Base-by-base conservation (phyloP, 768 basidiomycete species). In the Astraeus odoratus region DNA sequence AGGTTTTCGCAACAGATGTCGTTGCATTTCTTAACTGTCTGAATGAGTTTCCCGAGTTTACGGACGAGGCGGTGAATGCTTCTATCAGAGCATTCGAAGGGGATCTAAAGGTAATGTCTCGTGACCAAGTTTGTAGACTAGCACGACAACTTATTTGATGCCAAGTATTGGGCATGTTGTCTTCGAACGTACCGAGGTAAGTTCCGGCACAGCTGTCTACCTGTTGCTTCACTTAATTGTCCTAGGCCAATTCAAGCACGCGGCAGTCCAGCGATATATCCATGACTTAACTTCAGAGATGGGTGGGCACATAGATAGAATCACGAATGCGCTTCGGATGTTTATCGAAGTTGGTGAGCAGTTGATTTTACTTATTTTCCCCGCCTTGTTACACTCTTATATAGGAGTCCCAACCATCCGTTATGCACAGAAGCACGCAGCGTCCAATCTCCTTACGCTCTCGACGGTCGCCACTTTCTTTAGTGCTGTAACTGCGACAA, bases 391-490 rank as follows among this genome's bases (percentile, higher is more conserved):
- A 18, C 12, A 1, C 31, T 18, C 22, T 12, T 19, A 33, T n/a
- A 39, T n/a, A 83, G 82, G 83, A 57, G 81, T 88, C 8, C 83
- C 83, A 12, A 81, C 81, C 2, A 86, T 88, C 54, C 76, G 81
- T 40, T 83, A 84, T 51, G 81, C 80, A 1, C 84, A 87, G 60
- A 80, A 81, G 51, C 83, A 86, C 51, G 81, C 75, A 26, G 79
- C 81, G 3, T 68, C 73, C 33, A 86, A 85, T 52, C 67, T 87
- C 15, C 72, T 85, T 20, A 86, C 84, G 50, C 68, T 87, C 25
- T 83, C 82, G 29, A 86, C 84, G 6, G 80, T 87, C 4, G 83
- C 83, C 22, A 87, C 83, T 41, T 85, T 86, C 64, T 84, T 86
- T 61, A 82, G 80, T 25, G 82, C 80, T 15, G 82, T 86, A 45